Percentiles rank a stretch among this genome's conserved stretches.
phyloP scores from a whole-genome alignment of 169 alveolate genomes.

The Plasmodium inui region DNA sequence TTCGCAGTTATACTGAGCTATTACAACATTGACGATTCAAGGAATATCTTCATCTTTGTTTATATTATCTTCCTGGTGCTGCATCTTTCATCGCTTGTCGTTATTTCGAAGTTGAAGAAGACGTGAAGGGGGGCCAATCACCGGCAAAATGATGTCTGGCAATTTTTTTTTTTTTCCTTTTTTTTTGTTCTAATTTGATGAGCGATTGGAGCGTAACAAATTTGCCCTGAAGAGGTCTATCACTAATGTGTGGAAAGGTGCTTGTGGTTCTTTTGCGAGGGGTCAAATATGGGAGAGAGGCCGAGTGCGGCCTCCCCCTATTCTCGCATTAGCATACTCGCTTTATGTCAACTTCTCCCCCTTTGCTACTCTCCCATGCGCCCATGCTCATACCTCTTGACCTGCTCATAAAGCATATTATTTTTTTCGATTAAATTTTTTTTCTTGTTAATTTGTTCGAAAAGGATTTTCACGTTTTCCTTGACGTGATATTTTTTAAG shows the following conservation, averaged over 20 bases:
- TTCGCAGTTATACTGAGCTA: slow-evolving; percentile 60
- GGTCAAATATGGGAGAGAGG: background rate
- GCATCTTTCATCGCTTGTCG: slow-evolving; percentile 47
- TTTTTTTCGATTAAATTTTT: slow-evolving; percentile 56
- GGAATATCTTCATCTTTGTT: slow-evolving; percentile 5
- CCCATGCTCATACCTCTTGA: slow-evolving; percentile 27
- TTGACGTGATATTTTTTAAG: slow-evolving; percentile 32
- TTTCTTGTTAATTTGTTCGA: slow-evolving; percentile 63
- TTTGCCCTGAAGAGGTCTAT: background rate
- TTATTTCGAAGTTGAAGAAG: slow-evolving; percentile 66
- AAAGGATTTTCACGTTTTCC: slow-evolving; percentile 51
- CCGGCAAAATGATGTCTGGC: background rate
- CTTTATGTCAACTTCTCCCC: background rate
- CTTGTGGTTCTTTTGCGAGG: background rate
- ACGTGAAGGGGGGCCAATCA: background rate
- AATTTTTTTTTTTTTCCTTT: slow-evolving; percentile 23
- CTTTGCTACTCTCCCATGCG: background rate
- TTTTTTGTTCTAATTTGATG: background rate
- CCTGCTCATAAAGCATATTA: slow-evolving; percentile 64
- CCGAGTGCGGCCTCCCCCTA: background rate
- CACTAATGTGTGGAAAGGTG: background rate
- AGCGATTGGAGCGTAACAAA: background rate
- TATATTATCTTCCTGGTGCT: slow-evolving; percentile 46
- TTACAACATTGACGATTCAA: slow-evolving; percentile 43
- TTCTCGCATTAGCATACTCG: background rate